Base-by-base conservation (phyloP, 257 asterid species). In the Orobanche coerulescens region DNA sequence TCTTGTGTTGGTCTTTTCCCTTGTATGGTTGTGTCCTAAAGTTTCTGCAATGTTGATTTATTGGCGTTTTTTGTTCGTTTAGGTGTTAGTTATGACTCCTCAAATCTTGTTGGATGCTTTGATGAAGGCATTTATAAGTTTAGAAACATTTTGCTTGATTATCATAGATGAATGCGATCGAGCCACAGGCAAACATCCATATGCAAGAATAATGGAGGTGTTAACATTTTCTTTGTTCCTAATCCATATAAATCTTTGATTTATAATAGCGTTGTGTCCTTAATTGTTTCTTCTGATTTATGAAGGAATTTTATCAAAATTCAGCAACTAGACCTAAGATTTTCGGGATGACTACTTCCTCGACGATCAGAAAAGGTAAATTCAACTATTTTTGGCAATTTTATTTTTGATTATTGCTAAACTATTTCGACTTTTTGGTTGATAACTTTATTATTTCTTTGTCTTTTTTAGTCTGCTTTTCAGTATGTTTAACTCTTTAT, bases 1-100 rank as follows among this genome's bases (percentile, higher is more conserved):
- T 43, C 12, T 43, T 43, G 23, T 43, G 2, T 15, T 43, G 50
- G 50, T 5, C 3, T 43, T 14, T 14, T n/a, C 48, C 19, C 20
- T 8, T 49, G 13, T 22, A 50, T 22, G 16, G 5, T 1, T 2
- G 56, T 49, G 55, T 49, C 25, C 16, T 5, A 46, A 46, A 36
- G 48, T 43, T 24, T 46, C 37, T 48, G 54, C 61, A 50, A 43
- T 40, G 48, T 43, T 37, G 37, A 51, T 58, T 49, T 24, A 34
- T 20, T 75, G 18, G 23, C 55, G 50, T 61, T 51, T n/a, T 11
- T 58, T 63, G 57, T 59, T 55, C 31, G 48, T 62, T 68, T 62
- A 92, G 98, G 90, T 92, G 52, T 71, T 88, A 70, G 87, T 88
- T 66, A 88, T 92, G 98, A 88, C 96, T 52, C 96, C 98, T 23